A percentile compares a stretch with the other conserved stretches of the same genome.
phyloP scores from a whole-genome alignment of 2,329 filamentous ascomycete genomes.

The Dothidotthia symphoricarpi region DNA sequence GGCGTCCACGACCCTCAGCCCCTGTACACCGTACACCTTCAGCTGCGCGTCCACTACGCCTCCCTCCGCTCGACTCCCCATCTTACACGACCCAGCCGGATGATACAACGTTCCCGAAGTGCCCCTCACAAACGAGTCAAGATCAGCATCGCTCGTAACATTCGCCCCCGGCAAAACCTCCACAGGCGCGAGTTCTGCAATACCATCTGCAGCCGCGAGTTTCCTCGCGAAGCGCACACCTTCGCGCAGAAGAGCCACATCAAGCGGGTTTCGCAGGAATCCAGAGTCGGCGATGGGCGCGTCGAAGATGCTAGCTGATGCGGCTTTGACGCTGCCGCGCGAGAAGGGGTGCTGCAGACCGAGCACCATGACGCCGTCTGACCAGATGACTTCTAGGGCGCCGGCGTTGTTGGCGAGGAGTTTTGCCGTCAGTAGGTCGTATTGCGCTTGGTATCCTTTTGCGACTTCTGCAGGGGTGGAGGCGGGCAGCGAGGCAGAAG shows the following conservation, averaged over 20 bases:
- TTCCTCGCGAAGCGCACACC: slow-evolving; percentile 19
- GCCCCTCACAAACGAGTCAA: slow-evolving; percentile 17
- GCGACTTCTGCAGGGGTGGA: slow-evolving; percentile 16
- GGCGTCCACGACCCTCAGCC: slow-evolving; percentile 19
- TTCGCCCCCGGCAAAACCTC: slow-evolving; percentile 22
- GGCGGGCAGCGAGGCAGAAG: slow-evolving; percentile 16
- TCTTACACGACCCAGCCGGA: slow-evolving; percentile 26
- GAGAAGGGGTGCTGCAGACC: slow-evolving; percentile 26
- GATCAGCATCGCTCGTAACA: slow-evolving; percentile 17
- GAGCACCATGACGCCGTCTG: slow-evolving; percentile 16
- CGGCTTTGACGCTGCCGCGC: slow-evolving; percentile 25
- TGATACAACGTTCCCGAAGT: slow-evolving; percentile 22
- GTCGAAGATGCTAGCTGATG: slow-evolving; percentile 22
- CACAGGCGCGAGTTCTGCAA: slow-evolving; percentile 18
- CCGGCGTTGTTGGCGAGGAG: slow-evolving; percentile 17
- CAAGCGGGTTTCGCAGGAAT: slow-evolving; percentile 25
- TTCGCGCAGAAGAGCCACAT: slow-evolving; percentile 21
- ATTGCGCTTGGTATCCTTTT: slow-evolving; percentile 16
- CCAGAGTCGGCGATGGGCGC: slow-evolving; percentile 24
- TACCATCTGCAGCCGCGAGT: slow-evolving; percentile 9
- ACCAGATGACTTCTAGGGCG: slow-evolving; percentile 22
- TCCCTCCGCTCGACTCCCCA: slow-evolving; percentile 26
- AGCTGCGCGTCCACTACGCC: slow-evolving; percentile 29
- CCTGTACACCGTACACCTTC: slow-evolving; percentile 27
- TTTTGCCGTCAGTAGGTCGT: slow-evolving; percentile 17